Conservation (phyloP, 2,329 filamentous ascomycete genomes). For the Xylariales sp. region DNA sequence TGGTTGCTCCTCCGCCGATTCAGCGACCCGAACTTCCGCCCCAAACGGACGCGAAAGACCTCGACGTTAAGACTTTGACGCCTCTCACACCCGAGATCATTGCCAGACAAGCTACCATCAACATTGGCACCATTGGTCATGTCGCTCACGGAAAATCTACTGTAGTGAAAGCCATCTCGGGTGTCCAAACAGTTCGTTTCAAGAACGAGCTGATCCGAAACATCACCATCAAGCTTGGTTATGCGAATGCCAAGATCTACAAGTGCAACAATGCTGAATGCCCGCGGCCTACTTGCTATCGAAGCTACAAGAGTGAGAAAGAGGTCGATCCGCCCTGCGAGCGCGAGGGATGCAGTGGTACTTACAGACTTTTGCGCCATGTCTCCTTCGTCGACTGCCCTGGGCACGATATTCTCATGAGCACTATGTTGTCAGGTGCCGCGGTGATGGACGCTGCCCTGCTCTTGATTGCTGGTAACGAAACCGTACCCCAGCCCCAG, state of each 20-base stretch:
- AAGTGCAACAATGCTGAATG: conserved; percentile 91
- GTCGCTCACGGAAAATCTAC: conserved; percentile 99
- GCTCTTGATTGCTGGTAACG: conserved; percentile 94
- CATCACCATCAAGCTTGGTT: conserved; percentile 99
- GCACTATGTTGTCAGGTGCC: conserved; percentile 98
- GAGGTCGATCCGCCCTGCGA: conserved; percentile 96
- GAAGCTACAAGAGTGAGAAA: conserved; percentile 98
- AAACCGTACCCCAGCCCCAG: conserved; percentile 96
- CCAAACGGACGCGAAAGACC: conserved; percentile 86
- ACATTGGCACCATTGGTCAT: conserved; percentile 97
- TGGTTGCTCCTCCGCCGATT: conserved; percentile 53
- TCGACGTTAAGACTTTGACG: conserved; percentile 75
- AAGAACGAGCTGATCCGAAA: conserved; percentile 99
- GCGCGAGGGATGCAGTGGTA: conserved; percentile 83
- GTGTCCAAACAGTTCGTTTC: conserved; percentile 97
- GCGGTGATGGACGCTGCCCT: conserved; percentile 99
- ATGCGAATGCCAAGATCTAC: conserved; percentile 99
- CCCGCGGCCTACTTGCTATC: conserved; percentile 90
- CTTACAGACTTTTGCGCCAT: conserved; percentile 82
- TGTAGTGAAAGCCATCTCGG: conserved; percentile 97
- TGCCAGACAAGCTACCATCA: conserved; percentile 95
- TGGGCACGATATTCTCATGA: conserved; percentile 99
- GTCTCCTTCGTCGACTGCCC: conserved; percentile 98
- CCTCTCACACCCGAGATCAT: conserved; percentile 96
- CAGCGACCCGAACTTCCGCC: conserved; percentile 58